phyloP scores from a whole-genome alignment of 352 stramenopile species.

The Phytopythium delawarense region DNA sequence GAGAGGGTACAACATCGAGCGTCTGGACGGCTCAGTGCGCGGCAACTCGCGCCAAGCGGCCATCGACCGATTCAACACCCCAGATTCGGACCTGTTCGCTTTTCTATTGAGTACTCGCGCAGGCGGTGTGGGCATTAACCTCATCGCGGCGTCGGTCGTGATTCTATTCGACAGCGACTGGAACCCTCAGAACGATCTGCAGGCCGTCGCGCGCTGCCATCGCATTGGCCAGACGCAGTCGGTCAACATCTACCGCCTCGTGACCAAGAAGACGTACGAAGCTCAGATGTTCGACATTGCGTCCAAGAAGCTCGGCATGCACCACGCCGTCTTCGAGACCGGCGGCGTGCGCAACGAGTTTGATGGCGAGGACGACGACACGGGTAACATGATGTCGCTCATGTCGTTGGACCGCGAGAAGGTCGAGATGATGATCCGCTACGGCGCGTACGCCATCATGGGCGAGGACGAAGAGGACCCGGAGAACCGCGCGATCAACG shows the following conservation, averaged over 20 bases:
- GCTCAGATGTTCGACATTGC: conserved; percentile 99
- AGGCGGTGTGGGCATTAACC: conserved; percentile 97
- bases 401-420: conserved; percentile 96
- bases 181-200: conserved; percentile 99
- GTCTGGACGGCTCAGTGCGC: conserved; percentile 95
- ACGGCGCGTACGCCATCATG: conserved; percentile 97
- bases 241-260: conserved; percentile 99
- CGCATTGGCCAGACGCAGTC: conserved; percentile 99
- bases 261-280: conserved; percentile 99
- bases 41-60: conserved; percentile 97
- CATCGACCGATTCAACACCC: conserved; percentile 98
- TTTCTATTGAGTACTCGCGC: conserved; percentile 96
- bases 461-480: conserved; percentile 95
- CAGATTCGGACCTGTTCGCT: conserved; percentile 92
- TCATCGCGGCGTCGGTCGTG: conserved; percentile 88
- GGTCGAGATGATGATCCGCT: conserved; percentile 97
- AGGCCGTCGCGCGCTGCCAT: conserved; percentile 98
- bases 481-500: conserved; percentile 86
- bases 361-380: conserved; percentile 92
- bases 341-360: conserved; percentile 90
- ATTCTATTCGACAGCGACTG: conserved; percentile 95
- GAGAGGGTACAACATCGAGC: conserved; percentile 87
- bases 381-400: conserved; percentile 88
- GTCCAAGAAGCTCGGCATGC: conserved; percentile 98
- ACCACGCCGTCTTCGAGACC: conserved; percentile 98